Evolutionary conservation across 306 rosid species (phyloP).

Genomic region (Trifolium dubium): DNA sequence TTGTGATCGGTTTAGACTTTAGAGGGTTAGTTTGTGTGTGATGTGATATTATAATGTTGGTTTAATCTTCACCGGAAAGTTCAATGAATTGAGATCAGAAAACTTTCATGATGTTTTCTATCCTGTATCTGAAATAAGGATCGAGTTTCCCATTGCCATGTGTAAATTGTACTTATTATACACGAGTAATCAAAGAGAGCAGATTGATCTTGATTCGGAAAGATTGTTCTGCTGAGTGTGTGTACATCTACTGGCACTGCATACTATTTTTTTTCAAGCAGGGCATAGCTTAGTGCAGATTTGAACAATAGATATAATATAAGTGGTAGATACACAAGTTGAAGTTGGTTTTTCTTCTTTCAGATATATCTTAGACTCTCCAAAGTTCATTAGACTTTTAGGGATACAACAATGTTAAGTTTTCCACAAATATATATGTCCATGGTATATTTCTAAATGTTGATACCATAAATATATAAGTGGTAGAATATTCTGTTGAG

Average conservation of each 20-base stretch:
- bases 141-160: not conserved
- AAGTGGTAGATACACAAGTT: too few species aligned
- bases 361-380: too few species aligned
- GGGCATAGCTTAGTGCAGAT: not conserved
- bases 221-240: conserved; percentile 13
- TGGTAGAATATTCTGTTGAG: not conserved
- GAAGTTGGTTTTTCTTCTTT: too few species aligned
- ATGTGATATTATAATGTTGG: conserved; percentile 2
- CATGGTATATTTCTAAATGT: too few species aligned
- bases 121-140: conserved; percentile 4
- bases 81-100: conserved; percentile 6
- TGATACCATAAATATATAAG: too few species aligned
- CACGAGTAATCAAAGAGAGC: not conserved
- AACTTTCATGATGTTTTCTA: not conserved
- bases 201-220: conserved; percentile 5
- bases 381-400: too few species aligned
- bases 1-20: not conserved
- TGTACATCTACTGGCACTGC: not conserved
- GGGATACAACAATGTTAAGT: too few species aligned
- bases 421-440: too few species aligned
- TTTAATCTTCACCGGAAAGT: not conserved
- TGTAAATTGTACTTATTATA: not conserved
- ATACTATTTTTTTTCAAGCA: not conserved
- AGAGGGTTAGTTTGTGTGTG: not conserved
- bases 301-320: conserved; percentile 3